Base-by-base conservation (phyloP, 2,329 filamentous ascomycete species). In the Sphaceloma murrayae region DNA sequence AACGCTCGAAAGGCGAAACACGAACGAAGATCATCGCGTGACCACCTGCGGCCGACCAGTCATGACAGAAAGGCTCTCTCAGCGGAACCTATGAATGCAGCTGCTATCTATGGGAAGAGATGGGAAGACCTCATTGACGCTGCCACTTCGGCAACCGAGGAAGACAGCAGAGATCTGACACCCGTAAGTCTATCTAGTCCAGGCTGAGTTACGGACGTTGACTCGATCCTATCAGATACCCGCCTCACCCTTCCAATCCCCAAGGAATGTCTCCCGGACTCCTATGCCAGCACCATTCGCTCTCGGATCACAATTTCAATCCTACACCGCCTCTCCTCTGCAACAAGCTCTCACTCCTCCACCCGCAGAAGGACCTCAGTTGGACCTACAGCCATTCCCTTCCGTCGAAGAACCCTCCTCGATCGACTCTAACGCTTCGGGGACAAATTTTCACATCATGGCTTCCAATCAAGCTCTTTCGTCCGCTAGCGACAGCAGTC, bases 81-180 rank as follows among this genome's bases (percentile, higher is more conserved):
- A 11, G 85, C 85, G 31, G 89, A 95, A 63, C 87, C 88, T 17
- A 76, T 81, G 46, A 78, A 77, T 14, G 81, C 83, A 48, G 83
- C 74, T 13, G 76, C 73, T 55, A 68, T 74, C 38, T 78, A 84
- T 64, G 87, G 85, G 52, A 94, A 91, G 67, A 75, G 89, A 56
- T 96, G 89, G 91, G 86, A 94, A 63, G 89, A 96, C 62, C 72
- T 96, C 49, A 93, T 96, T 52, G 88, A 95, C 63, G 89, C 89
- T 43, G 89, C 85, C 45, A 87, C 89, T 22, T 94, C 86, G 49
- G 87, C 88, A 19, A 93, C 86, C 2, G 88, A 94, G 66, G 89
- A 91, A 58, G 86, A 94, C 61, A 87, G 88, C 52, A 68, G 75
- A 58, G 88, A 94, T 63, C 77, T 89, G 60, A 93, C 85, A 60